Conservation (phyloP, 208 protist species). For the Acanthamoeba rhysodes region DNA sequence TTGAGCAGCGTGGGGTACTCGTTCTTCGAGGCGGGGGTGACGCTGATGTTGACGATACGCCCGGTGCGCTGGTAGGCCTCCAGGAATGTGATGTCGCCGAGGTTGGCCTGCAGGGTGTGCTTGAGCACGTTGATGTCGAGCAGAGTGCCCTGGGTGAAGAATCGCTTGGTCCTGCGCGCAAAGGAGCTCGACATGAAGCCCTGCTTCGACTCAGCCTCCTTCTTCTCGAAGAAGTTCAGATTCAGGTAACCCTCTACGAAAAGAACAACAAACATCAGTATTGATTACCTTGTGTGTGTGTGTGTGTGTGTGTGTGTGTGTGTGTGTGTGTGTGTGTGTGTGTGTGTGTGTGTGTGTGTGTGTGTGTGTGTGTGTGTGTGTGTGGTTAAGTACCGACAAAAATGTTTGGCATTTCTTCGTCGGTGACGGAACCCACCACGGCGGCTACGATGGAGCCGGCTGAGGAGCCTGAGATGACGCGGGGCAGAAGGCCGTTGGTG, state of each 20-base stretch:
- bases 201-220: slow-evolving; percentile 37
- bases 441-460: slow-evolving; percentile 81
- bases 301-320: background rate
- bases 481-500: slow-evolving; percentile 77
- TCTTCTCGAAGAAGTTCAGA: slow-evolving; percentile 62
- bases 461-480: slow-evolving; percentile 82
- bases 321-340: background rate
- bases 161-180: slow-evolving; percentile 55
- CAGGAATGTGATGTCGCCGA: slow-evolving; percentile 75
- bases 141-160: slow-evolving; percentile 66
- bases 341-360: background rate
- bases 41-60: slow-evolving; percentile 84
- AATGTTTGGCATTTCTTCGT: slow-evolving; percentile 77
- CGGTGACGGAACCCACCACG: slow-evolving; percentile 32
- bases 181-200: slow-evolving; percentile 48
- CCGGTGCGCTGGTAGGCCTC: slow-evolving; percentile 85
- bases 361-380: background rate
- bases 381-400: slow-evolving; percentile 39
- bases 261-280: background rate
- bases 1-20: slow-evolving; percentile 85
- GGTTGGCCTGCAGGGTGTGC: slow-evolving; percentile 43
- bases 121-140: slow-evolving; percentile 77
- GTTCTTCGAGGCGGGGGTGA: slow-evolving; percentile 58
- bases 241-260: slow-evolving; percentile 16
- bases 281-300: background rate